Percentiles rank a stretch among this genome's conserved stretches.
Evolutionary conservation across 805 yeast genomes (phyloP).

Genomic region (Ogataea paraovalis): DNA sequence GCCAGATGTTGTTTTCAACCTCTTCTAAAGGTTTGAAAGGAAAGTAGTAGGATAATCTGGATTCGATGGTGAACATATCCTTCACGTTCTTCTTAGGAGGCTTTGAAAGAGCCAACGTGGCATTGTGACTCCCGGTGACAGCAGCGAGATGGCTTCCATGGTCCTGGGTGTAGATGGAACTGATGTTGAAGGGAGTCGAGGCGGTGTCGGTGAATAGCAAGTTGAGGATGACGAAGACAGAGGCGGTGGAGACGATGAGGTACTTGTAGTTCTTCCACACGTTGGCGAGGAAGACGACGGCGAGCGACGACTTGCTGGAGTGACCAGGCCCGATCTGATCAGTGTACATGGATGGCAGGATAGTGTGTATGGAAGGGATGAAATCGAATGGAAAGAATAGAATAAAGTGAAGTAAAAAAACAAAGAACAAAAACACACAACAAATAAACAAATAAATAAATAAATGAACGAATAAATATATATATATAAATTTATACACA

Average conservation of each 20-base stretch:
- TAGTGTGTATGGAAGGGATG: not conserved
- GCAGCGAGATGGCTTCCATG: constrained; percentile 3
- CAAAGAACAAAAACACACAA: too few species aligned
- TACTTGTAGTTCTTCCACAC: constrained; percentile 23
- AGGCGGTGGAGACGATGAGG: constrained; percentile 16
- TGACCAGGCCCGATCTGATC: not conserved
- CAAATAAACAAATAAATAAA: too few species aligned
- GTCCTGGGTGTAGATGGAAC: constrained; percentile 19
- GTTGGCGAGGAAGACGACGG: constrained; percentile 1
- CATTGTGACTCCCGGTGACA: constrained; percentile 6
- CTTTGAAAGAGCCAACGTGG: constrained; percentile 8
- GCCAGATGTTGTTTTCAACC: constrained; percentile 30
- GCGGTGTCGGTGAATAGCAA: constrained; percentile 14
- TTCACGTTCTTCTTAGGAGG: constrained; percentile 27
- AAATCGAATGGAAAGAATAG: not conserved
- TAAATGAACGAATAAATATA: too few species aligned
- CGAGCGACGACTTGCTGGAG: not conserved
- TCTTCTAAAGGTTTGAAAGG: constrained; percentile 25
- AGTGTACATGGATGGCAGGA: not conserved
- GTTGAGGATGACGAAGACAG: constrained; percentile 21
- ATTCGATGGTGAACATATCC: constrained; percentile 27
- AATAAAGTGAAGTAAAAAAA: not conserved
- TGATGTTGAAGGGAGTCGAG: constrained; percentile 11
- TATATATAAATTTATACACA: too few species aligned
- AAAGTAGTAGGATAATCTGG: constrained; percentile 27